Percentiles rank a stretch among this genome's conserved stretches.
phyloP scores from a whole-genome alignment of 2,329 filamentous ascomycete genomes.

The Sporothrix mexicana region DNA sequence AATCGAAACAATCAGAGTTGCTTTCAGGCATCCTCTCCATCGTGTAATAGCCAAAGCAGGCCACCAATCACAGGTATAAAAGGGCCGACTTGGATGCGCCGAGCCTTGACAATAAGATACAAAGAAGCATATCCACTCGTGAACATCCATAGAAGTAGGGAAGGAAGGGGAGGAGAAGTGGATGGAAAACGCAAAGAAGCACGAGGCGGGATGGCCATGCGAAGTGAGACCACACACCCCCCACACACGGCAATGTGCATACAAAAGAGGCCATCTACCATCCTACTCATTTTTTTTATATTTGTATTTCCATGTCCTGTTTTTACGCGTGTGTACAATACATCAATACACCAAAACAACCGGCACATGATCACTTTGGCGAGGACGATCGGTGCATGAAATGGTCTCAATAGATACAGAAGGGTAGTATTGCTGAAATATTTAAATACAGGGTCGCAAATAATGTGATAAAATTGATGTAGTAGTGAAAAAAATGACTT shows the following conservation, averaged over 20 bases:
- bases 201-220: conserved; percentile 14
- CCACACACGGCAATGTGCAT: conserved; percentile 11
- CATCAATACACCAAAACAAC: neutral
- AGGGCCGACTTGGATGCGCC: conserved; percentile 17
- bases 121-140: neutral
- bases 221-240: conserved; percentile 8
- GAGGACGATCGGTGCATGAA: neutral
- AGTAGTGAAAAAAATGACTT: neutral
- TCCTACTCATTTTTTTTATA: neutral
- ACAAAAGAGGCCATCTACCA: neutral
- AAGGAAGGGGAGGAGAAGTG: neutral
- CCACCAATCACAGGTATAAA: conserved; percentile 26
- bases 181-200: neutral
- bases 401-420: neutral
- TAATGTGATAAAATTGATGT: neutral
- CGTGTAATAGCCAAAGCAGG: neutral
- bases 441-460: too few species aligned
- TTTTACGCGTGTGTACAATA: neutral
- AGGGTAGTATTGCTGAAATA: conserved; percentile 2
- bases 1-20: neutral
- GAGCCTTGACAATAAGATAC: neutral
- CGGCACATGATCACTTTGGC: conserved; percentile 8
- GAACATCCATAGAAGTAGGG: neutral
- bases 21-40: neutral
- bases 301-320: neutral